Evolutionary conservation across 495 filamentous ascomycete species (phyloP).

Genomic region (Tuber brumale): DNA sequence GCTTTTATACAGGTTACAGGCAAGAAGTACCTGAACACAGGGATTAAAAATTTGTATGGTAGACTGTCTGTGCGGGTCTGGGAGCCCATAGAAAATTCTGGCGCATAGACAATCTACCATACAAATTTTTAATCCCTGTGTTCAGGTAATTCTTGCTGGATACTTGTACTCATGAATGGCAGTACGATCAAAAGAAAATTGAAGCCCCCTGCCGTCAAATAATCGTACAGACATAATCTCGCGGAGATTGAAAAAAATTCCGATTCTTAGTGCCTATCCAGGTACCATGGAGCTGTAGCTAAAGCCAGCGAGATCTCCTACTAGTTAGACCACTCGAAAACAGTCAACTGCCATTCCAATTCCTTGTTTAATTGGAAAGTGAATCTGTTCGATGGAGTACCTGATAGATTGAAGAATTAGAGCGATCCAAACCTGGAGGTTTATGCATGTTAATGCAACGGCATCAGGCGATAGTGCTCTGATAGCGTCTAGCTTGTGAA

Average conservation of each 20-base stretch:
- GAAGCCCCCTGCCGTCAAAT: background rate
- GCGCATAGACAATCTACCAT: no score
- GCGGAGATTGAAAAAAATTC: background rate
- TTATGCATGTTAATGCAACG: constrained; percentile 26
- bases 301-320: constrained; percentile 18
- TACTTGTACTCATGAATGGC: background rate
- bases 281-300: background rate
- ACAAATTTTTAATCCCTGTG: no score
- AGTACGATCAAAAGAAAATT: background rate
- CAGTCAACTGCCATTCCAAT: constrained; percentile 18
- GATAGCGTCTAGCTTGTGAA: constrained; percentile 16
- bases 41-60: no score
- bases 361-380: constrained; percentile 12
- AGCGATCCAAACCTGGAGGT: constrained; percentile 1
- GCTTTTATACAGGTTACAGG: no score
- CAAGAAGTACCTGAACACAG: no score
- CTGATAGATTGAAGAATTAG: background rate
- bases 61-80: no score
- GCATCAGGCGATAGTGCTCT: constrained; percentile 16
- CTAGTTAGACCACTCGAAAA: constrained; percentile 25
- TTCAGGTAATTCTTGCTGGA: no score
- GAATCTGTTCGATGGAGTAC: background rate
- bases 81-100: no score
- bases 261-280: background rate
- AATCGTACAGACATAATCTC: constrained; percentile 1